These are phyloP conservation scores for Colletotrichum euphorbiae DNA, from an alignment of 2,329 filamentous ascomycete genomes.

Conservation along the genomic window DNA sequence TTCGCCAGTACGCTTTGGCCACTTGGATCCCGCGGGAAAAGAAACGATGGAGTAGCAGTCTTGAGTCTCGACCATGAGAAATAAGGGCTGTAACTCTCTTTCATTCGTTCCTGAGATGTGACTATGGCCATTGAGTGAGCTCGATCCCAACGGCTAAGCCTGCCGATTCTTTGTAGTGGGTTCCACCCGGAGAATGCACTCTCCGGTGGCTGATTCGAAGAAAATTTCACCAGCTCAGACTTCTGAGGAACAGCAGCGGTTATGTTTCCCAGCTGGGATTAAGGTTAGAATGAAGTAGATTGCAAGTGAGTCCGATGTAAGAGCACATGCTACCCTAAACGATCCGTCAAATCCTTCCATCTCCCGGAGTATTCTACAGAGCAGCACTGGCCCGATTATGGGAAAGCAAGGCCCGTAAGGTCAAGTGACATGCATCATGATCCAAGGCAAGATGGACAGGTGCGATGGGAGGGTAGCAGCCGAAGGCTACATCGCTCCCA, in stretches of 20 bases:
- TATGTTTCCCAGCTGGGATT: not conserved
- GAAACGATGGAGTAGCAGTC: slow-evolving; percentile 6
- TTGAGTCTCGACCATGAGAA: not conserved
- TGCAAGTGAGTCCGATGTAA: not conserved
- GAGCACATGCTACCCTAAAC: not conserved
- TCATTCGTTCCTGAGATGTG: slow-evolving; percentile 21
- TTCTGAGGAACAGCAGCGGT: not conserved
- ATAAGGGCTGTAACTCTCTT: not conserved
- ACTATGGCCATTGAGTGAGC: not conserved
- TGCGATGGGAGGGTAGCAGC: not conserved
- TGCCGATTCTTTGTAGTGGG: not conserved
- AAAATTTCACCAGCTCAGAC: not conserved
- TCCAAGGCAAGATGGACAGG: slow-evolving; percentile 4
- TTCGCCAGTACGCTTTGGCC: slow-evolving; percentile 19
- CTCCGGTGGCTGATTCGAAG: not conserved
- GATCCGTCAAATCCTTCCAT: slow-evolving; percentile 3
- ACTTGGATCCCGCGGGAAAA: slow-evolving; percentile 13
- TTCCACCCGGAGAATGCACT: not conserved
- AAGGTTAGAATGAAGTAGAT: not conserved
- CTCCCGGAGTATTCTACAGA: too few relatives aligned
- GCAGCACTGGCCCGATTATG: slow-evolving; percentile 2
- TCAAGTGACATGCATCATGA: slow-evolving; percentile 8
- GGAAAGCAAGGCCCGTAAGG: slow-evolving; percentile 22
- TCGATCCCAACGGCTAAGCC: not conserved
- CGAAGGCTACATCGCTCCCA: not conserved